Conservation (phyloP, 139 green algal genomes). For the Pseudopediastrum boryanum region DNA sequence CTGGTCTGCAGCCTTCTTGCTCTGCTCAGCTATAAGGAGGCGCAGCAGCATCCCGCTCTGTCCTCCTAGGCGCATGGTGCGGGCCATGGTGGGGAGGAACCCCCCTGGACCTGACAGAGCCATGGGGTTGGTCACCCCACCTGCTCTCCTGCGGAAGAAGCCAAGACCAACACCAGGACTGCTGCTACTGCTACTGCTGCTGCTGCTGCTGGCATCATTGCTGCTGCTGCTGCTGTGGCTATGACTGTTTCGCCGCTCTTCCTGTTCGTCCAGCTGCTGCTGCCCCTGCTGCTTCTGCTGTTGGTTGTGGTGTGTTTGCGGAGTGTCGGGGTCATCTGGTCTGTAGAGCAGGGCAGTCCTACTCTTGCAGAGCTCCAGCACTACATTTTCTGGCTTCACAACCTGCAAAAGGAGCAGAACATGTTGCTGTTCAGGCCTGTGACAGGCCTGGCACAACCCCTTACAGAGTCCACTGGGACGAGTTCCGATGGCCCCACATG, state of each 20-base stretch:
- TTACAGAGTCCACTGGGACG: too few species aligned
- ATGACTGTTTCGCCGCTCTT: conserved; percentile 5
- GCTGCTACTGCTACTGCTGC: conserved; percentile 19
- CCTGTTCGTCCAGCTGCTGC: not conserved
- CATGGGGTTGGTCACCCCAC: conserved; percentile 49
- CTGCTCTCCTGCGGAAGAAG: not conserved
- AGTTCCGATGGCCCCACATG: too few species aligned
- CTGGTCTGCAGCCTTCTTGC: conserved; percentile 24
- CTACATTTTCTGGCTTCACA: conserved; percentile 68
- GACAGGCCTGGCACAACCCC: too few species aligned
- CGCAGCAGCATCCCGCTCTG: conserved; percentile 67
- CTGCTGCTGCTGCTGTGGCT: conserved; percentile 10
- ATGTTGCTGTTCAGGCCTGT: conserved; percentile 12
- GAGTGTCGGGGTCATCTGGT: not conserved
- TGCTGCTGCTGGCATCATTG: not conserved
- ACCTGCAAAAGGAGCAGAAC: conserved; percentile 23
- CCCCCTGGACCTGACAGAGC: conserved; percentile 47
- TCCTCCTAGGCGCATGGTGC: conserved; percentile 66
- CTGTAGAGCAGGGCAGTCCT: conserved; percentile 50
- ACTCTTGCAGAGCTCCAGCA: conserved; percentile 82
- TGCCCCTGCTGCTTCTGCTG: conserved; percentile 7
- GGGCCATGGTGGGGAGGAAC: conserved; percentile 50
- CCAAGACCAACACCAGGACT: not conserved
- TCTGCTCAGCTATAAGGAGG: conserved; percentile 56
- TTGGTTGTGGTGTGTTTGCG: conserved; percentile 13